Conservation (phyloP, 495 filamentous ascomycete species). For the Lasiosphaeria hispida region DNA sequence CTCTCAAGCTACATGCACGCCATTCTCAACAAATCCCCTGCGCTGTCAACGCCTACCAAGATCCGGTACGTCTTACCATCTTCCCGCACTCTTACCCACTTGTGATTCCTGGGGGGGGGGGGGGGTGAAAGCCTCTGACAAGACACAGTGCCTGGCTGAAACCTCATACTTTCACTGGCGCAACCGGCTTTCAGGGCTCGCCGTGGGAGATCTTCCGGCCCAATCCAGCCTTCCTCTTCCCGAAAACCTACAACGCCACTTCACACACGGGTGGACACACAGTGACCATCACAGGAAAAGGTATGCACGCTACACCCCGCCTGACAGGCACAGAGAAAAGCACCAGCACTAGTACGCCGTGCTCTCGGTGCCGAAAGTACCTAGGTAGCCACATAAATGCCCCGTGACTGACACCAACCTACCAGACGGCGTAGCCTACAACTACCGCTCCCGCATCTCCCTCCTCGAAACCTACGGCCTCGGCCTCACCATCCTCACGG, state of each 20-base stretch:
- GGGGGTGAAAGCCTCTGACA: neutral
- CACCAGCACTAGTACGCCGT: no score
- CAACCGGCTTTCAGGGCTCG: conserved; percentile 17
- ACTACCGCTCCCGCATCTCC: conserved; percentile 21
- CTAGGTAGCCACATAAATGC: no score
- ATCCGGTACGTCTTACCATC: neutral
- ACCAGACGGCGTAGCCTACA: conserved; percentile 26
- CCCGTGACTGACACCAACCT: no score
- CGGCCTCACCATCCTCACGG: conserved; percentile 23
- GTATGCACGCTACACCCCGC: no score
- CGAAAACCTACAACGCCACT: conserved; percentile 4
- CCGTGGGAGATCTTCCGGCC: conserved; percentile 33
- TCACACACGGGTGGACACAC: conserved; percentile 12
- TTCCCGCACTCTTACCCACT: no score
- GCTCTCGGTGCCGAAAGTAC: no score
- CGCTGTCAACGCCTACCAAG: conserved; percentile 11
- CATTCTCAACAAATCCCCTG: conserved; percentile 16
- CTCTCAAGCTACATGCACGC: conserved; percentile 37
- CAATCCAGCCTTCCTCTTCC: conserved; percentile 14
- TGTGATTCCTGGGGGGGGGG: no score
- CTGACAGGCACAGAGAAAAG: no score
- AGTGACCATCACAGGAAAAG: conserved; percentile 25
- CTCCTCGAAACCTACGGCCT: conserved; percentile 27
- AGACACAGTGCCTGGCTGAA: conserved; percentile 21
- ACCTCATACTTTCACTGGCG: conserved; percentile 18